Base-by-base conservation (phyloP, 257 asterid genomes). In the Scutellaria galericulata region DNA sequence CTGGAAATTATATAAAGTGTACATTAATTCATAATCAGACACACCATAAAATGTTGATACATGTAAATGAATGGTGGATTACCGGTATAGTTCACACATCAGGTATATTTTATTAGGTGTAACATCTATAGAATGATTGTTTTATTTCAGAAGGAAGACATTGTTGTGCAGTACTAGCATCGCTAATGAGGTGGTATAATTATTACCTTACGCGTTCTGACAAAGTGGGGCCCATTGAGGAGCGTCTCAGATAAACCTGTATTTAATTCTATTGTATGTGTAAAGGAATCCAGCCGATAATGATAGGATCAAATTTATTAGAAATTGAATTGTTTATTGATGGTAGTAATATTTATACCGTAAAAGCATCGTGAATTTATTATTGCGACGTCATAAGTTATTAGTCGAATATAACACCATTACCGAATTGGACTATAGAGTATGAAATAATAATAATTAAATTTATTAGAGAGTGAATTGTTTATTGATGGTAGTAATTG, bases 141-240 rank as follows among this genome's bases (percentile, higher is more conserved):
- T 18, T 18, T 5, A 2, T 1, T 4, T 37, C 11, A 1, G 52
- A 6, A 8, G 12, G 20, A 4, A 68, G 53, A 31, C 20, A 70
- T 76, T 70, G 55, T 20, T 76, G 9, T 35, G 58, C 13, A 54
- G 37, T 48, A 57, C 39, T 45, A 20, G 27, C 54, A 63, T 54
- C 41, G 48, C 5, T 5, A 1, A 70, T 41, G 37, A 27, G 18
- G 20, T 35, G 62, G 5, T 41, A 42, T 55, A 54, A 12, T 8
- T 41, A 69, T 68, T 35, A 18, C 31, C 7, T 9, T 35, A 31
- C 35, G 12, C 35, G 5, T 35, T 62, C 62, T 7, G 70, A 71
- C 51, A 72, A 66, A 15, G 1, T 67, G 12, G 72, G 66, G 22
- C 35, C 62, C 62, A 66, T 11, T 11, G 14, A 5, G 12, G 18